Percentiles rank a stretch among this genome's conserved stretches.
Evolutionary conservation across 768 basidiomycete genomes (phyloP).

Genomic region (Scleroderma bovista): DNA sequence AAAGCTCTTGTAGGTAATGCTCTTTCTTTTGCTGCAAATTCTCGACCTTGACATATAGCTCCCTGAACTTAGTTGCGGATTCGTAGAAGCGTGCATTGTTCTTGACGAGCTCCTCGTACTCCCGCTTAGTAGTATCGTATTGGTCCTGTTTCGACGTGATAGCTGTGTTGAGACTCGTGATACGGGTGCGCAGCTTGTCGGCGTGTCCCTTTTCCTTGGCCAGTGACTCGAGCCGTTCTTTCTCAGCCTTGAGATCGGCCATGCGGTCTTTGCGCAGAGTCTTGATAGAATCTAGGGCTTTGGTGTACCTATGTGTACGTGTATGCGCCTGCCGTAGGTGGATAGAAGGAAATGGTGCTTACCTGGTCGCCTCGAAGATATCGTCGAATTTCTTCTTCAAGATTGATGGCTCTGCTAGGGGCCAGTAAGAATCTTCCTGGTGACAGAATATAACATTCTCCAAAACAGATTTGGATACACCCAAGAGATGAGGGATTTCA

Average conservation of each 20-base stretch:
- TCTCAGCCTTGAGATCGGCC: slow-evolving; percentile 89
- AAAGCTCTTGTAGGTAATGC: slow-evolving; percentile 56
- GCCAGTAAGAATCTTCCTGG: slow-evolving; percentile 99
- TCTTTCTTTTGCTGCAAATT: slow-evolving; percentile 55
- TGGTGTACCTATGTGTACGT: slow-evolving; percentile 70
- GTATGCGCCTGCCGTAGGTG: not conserved
- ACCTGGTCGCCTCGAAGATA: slow-evolving; percentile 98
- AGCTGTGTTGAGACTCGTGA: slow-evolving; percentile 51
- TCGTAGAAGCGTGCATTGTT: slow-evolving; percentile 81
- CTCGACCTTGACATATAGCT: slow-evolving; percentile 70
- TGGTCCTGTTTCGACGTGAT: slow-evolving; percentile 71
- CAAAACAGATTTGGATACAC: slow-evolving; percentile 96
- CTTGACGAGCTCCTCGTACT: slow-evolving; percentile 58
- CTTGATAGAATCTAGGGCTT: slow-evolving; percentile 93
- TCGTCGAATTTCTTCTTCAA: slow-evolving; percentile 99
- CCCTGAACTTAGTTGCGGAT: slow-evolving; percentile 77
- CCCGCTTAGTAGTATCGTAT: slow-evolving; percentile 62
- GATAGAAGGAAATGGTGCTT: not conserved
- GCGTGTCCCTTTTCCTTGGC: slow-evolving; percentile 80
- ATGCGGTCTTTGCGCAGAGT: slow-evolving; percentile 83
- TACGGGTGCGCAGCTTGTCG: slow-evolving; percentile 70
- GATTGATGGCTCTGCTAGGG: slow-evolving; percentile 81
- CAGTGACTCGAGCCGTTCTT: slow-evolving; percentile 75
- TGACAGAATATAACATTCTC: slow-evolving; percentile 99
- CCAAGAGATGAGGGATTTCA: slow-evolving; percentile 89